A percentile compares a stretch with the other conserved stretches of the same genome.
Conservation (phyloP, 305 asterid genomes). For the Petunia hybrid region DNA sequence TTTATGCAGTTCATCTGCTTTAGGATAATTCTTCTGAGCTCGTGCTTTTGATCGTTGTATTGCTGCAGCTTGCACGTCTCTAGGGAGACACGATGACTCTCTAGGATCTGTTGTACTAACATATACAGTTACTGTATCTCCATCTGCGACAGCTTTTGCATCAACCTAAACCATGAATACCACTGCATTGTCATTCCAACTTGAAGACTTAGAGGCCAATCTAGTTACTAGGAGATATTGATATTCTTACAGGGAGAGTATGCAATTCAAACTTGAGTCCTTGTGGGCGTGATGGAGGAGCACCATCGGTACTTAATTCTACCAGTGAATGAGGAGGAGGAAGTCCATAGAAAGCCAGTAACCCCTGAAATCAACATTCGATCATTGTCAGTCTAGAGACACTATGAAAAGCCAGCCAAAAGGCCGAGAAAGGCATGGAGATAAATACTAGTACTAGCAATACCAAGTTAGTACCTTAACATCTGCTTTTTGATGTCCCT, state of each 20-base stretch:
- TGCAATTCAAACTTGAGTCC: constrained; percentile 81
- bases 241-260: constrained; percentile 76
- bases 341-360: constrained; percentile 78
- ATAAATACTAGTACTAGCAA: not conserved
- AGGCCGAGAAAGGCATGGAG: not conserved
- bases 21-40: constrained; percentile 57
- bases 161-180: constrained; percentile 59
- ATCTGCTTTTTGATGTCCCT: constrained; percentile 86
- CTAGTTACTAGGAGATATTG: not conserved
- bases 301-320: constrained; percentile 57
- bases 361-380: constrained; percentile 49
- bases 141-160: constrained; percentile 91
- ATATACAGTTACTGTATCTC: constrained; percentile 83
- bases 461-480: constrained; percentile 63
- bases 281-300: constrained; percentile 55
- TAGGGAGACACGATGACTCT: constrained; percentile 73
- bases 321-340: constrained; percentile 74
- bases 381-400: not conserved
- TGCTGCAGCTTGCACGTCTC: constrained; percentile 65
- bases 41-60: constrained; percentile 72
- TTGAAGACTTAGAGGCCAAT: not conserved
- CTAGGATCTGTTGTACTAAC: constrained; percentile 62
- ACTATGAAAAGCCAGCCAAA: not conserved
- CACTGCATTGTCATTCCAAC: not conserved
- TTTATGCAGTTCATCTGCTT: constrained; percentile 75